Percentiles rank a stretch among this genome's conserved stretches.
Evolutionary conservation across 768 basidiomycete genomes (phyloP).

Genomic region (Boletus edulis): DNA sequence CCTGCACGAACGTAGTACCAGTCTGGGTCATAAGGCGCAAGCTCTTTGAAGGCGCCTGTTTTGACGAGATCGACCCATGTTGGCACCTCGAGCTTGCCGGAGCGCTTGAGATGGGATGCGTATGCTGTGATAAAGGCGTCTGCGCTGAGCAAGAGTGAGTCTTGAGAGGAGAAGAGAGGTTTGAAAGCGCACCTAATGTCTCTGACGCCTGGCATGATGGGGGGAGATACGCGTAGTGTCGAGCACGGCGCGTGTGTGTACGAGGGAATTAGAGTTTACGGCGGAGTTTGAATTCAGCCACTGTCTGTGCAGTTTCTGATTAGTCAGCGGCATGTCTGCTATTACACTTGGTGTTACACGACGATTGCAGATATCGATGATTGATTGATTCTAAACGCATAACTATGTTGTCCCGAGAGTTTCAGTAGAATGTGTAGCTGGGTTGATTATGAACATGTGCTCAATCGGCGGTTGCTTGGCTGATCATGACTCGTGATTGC

Average conservation of each 20-base stretch:
- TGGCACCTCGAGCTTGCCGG: constrained; percentile 98
- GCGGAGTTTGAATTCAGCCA: constrained; percentile 37
- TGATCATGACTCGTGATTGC: no score
- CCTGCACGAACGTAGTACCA: constrained; percentile 99
- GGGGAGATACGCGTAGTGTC: constrained; percentile 19
- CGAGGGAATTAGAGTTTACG: constrained; percentile 31
- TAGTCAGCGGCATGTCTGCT: constrained; percentile 32
- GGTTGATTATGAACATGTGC: no score
- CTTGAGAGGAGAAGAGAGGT: neutral
- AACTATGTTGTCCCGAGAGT: no score
- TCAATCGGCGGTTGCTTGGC: no score
- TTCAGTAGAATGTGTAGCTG: no score
- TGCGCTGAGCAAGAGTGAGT: constrained; percentile 51
- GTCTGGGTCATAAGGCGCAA: constrained; percentile 98
- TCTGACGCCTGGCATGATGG: constrained; percentile 78
- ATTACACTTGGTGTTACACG: neutral
- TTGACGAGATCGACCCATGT: constrained; percentile 99
- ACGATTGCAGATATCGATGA: no score
- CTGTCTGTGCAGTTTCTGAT: constrained; percentile 41
- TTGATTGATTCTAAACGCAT: no score
- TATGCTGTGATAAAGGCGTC: constrained; percentile 94
- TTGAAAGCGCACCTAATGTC: constrained; percentile 59
- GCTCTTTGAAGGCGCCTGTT: constrained; percentile 96
- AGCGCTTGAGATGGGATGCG: constrained; percentile 94
- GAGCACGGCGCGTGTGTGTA: constrained; percentile 52